These are phyloP conservation scores for Daldinia concentrica DNA, from an alignment of 495 filamentous ascomycete species.

Conservation along the genomic window DNA sequence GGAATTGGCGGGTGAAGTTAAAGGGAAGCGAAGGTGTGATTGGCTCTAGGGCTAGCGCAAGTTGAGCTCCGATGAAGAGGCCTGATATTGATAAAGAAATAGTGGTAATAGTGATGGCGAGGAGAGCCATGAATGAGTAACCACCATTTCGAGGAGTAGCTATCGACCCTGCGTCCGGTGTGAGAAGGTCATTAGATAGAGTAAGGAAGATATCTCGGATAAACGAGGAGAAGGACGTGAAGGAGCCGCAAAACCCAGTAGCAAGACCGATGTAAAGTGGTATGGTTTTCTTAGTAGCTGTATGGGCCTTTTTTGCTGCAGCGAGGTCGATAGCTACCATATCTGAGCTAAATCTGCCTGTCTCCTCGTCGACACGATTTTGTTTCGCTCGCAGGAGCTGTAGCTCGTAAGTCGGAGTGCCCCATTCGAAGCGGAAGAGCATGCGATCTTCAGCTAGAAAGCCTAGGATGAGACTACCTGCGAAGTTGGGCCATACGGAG, in stretches of 20 bases:
- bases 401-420: conserved; percentile 48
- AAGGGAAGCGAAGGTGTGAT: conserved; percentile 68
- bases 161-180: conserved; percentile 33
- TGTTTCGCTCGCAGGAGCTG: conserved; percentile 47
- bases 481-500: conserved; percentile 91
- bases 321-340: conserved; percentile 43
- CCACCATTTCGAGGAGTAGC: conserved; percentile 70
- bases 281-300: conserved; percentile 77
- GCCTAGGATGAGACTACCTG: conserved; percentile 84
- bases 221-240: conserved; percentile 92
- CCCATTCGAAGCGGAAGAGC: conserved; percentile 77
- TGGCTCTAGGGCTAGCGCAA: conserved; percentile 70
- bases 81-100: conserved; percentile 73
- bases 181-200: conserved; percentile 73
- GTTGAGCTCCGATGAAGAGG: conserved; percentile 77
- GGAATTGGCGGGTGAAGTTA: conserved; percentile 60
- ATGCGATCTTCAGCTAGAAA: conserved; percentile 83
- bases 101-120: conserved; percentile 74
- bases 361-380: conserved; percentile 46
- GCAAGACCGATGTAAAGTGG: conserved; percentile 92
- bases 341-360: conserved; percentile 30
- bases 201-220: conserved; percentile 87
- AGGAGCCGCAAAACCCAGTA: conserved; percentile 92
- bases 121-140: conserved; percentile 81
- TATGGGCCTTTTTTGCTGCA: conserved; percentile 62